Base-by-base conservation (phyloP, 805 yeast species). In the Maudiozyma bulderi region DNA sequence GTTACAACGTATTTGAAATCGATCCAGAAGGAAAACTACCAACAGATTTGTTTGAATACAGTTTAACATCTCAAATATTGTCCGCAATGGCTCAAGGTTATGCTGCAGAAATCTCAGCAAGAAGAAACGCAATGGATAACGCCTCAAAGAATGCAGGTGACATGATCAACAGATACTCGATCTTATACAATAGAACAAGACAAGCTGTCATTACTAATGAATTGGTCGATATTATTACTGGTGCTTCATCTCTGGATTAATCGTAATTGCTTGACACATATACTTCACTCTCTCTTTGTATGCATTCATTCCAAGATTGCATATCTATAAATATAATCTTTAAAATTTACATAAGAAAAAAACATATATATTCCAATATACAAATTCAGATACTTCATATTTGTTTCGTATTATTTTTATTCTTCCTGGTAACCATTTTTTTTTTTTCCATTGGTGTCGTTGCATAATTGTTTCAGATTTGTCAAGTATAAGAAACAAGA, bases 81-180 rank as follows among this genome's bases (percentile, higher is more conserved):
- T 74, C 90, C 65, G 97, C 96, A 53, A 79, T 90, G 78, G 91
- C 97, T 57, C 96, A 93, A 70, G 98, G 97, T 73, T 90, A 91
- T 73, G 97, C 98, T 54, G 86, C 98, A 51, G 99, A 91, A 78
- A 80, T 90, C 59, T 84, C 95, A 57, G 96, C 99, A 53, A 90
- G 99, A 83, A 90, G 99, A 82, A 91, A 88, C 70, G 98, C 99
- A 61, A 91, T 91, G 99, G 99, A 91, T 75, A 93, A 93, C 68
- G 99, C 99, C 55, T 89, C 97, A 61, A 91, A 93, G 93, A 91
- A 91, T 70, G 99, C 99, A 56, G 96, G 95, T 75, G 99, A 93
- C 65, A 93, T 93, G 98, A 93, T 93, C 70, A 82, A 80, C 75
- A 84, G 80, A 69, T 91, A 86, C 85, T 85, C 98, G 60, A 93